Percentiles rank a stretch among this genome's conserved stretches.
Evolutionary conservation across 257 asterid genomes (phyloP).

Genomic region (Ilex aquifolium): DNA sequence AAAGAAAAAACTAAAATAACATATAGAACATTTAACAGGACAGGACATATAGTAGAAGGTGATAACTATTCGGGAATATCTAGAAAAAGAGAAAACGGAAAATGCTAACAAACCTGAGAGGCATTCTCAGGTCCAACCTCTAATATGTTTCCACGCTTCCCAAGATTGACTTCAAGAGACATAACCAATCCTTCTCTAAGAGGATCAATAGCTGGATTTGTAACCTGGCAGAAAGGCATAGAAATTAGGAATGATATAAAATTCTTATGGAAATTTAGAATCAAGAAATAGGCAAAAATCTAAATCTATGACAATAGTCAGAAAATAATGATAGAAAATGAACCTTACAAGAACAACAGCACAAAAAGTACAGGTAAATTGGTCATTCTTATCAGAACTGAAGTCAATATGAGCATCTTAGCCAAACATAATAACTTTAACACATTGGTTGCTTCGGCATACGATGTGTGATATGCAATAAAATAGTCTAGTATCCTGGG

Average conservation of each 20-base stretch:
- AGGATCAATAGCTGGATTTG: constrained; percentile 99
- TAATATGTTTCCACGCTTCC: constrained; percentile 86
- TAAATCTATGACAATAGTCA: no score
- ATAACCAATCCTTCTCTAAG: constrained; percentile 97
- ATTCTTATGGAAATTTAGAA: no score
- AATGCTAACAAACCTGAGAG: constrained; percentile 64
- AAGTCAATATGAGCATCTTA: no score
- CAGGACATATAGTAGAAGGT: neutral
- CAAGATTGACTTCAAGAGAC: constrained; percentile 98
- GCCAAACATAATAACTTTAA: no score
- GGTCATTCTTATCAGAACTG: no score
- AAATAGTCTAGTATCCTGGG: no score
- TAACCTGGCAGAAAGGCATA: constrained; percentile 52
- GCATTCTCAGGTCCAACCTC: constrained; percentile 96
- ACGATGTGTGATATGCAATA: no score
- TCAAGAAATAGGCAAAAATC: no score
- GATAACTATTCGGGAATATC: constrained; percentile 6
- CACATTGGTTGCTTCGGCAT: no score
- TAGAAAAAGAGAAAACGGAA: constrained; percentile 12
- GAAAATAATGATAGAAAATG: no score
- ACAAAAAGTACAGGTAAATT: no score
- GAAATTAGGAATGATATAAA: constrained; percentile 12
- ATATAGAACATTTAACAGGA: constrained; percentile 1
- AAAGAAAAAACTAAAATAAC: constrained; percentile 8
- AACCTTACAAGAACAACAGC: no score